These are phyloP conservation scores for Aspergillus cavernicola DNA, from an alignment of 495 filamentous ascomycete species.

Conservation along the genomic window DNA sequence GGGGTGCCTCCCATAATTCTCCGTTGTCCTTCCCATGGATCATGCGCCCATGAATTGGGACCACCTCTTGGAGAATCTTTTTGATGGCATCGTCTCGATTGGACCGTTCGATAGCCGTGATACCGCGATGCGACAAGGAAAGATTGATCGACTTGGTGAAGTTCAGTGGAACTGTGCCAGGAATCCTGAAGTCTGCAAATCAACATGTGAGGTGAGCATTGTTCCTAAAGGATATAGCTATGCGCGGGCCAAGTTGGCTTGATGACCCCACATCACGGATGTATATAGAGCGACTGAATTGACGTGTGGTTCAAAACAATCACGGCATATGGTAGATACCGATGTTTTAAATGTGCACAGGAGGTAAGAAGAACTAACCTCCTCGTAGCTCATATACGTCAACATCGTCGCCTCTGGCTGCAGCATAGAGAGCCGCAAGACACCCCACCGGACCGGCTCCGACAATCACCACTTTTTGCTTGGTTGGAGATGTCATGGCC, in stretches of 20 bases:
- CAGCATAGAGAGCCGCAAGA: slow-evolving; percentile 88
- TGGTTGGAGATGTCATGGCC: slow-evolving; percentile 17
- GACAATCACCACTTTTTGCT: slow-evolving; percentile 75
- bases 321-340: too few species aligned
- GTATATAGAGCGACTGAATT: neutral
- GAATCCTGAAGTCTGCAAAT: slow-evolving; percentile 73
- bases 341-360: neutral
- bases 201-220: slow-evolving; percentile 8
- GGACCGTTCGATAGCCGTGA: slow-evolving; percentile 74
- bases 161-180: slow-evolving; percentile 80
- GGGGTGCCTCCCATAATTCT: slow-evolving; percentile 68
- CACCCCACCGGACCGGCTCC: slow-evolving; percentile 93
- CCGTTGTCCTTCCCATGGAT: slow-evolving; percentile 76
- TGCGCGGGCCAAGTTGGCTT: too few species aligned
- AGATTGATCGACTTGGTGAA: slow-evolving; percentile 98
- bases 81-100: slow-evolving; percentile 62
- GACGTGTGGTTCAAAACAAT: too few species aligned
- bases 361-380: slow-evolving; percentile 54
- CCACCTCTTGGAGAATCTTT: slow-evolving; percentile 67
- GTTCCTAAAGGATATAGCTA: neutral
- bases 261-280: neutral
- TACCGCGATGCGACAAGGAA: slow-evolving; percentile 89
- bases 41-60: slow-evolving; percentile 97
- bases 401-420: slow-evolving; percentile 78
- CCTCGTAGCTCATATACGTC: slow-evolving; percentile 91